Percentiles rank a stretch among this genome's conserved stretches.
These are phyloP conservation scores for Aspergillus vadensis DNA, from an alignment of 2,329 filamentous ascomycete species.

Conservation along the genomic window DNA sequence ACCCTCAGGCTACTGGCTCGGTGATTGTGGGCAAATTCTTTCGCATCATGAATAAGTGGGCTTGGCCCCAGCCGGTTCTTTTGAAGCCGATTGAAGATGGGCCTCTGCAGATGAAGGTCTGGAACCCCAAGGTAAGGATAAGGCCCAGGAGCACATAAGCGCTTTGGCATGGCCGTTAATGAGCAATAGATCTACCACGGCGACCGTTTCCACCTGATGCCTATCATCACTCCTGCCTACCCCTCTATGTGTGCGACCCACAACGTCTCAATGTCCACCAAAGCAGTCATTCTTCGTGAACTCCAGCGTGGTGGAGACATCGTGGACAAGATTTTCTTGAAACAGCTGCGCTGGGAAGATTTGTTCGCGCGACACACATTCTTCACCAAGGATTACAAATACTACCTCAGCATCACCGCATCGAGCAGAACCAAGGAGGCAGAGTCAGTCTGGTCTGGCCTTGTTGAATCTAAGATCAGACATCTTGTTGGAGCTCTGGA, in stretches of 20 bases:
- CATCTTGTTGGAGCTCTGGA: constrained; percentile 83
- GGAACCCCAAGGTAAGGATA: constrained; percentile 79
- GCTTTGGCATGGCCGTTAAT: not conserved
- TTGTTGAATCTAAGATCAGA: constrained; percentile 91
- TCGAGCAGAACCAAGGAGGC: constrained; percentile 81
- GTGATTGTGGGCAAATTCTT: constrained; percentile 95
- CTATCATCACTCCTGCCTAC: constrained; percentile 95
- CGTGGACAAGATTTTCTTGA: constrained; percentile 75
- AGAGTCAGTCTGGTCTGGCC: constrained; percentile 83
- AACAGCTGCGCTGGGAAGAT: constrained; percentile 79
- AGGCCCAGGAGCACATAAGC: not conserved
- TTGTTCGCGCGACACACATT: constrained; percentile 89
- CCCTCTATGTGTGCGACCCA: constrained; percentile 98
- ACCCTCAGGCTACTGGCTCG: constrained; percentile 86
- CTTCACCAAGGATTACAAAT: constrained; percentile 91
- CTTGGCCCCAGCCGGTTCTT: constrained; percentile 90
- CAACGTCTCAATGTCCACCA: constrained; percentile 86
- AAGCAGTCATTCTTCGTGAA: constrained; percentile 79
- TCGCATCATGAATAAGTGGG: constrained; percentile 84
- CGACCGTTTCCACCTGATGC: constrained; percentile 90
- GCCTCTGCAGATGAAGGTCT: constrained; percentile 78
- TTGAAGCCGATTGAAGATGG: constrained; percentile 85
- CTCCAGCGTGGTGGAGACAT: constrained; percentile 76
- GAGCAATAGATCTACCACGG: constrained; percentile 66
- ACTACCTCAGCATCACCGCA: constrained; percentile 87